Evolutionary conservation across 78 protist genomes (phyloP).

Genomic region (Polysphondylium violaceum): DNA sequence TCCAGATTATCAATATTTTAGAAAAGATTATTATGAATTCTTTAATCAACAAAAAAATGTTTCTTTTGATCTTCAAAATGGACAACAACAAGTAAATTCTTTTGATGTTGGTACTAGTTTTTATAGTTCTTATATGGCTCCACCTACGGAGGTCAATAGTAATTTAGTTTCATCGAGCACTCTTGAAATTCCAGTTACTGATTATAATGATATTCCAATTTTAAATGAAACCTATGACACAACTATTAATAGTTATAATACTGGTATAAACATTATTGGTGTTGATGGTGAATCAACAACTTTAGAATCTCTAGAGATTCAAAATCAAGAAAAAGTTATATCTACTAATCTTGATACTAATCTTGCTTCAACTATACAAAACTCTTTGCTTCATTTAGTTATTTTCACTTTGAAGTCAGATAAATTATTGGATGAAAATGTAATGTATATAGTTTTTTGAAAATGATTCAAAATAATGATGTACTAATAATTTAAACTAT

Average conservation of each 20-base stretch:
- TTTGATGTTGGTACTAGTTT: neutral
- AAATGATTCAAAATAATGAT: neutral
- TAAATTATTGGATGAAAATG: neutral
- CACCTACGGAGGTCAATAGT: neutral
- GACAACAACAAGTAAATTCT: neutral
- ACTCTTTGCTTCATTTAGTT: conserved; percentile 13
- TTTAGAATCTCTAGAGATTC: neutral
- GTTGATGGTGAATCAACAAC: neutral
- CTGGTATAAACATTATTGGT: neutral
- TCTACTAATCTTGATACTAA: neutral
- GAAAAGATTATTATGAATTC: neutral
- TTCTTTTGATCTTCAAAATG: neutral
- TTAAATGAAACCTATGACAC: neutral
- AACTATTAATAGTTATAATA: neutral
- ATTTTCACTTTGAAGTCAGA: conserved; percentile 8
- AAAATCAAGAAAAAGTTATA: neutral
- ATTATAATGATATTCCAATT: conserved; percentile 6
- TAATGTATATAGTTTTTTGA: neutral
- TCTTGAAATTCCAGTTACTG: neutral
- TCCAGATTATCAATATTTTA: neutral
- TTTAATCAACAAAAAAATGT: neutral
- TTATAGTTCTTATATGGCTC: neutral
- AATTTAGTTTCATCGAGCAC: neutral
- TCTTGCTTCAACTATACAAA: neutral
- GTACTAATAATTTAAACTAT: neutral